Evolutionary conservation across 202 grass and related monocot species (phyloP), one percentile per base, ranked within the genome.

Genomic region (Elaeis oleifera): DNA sequence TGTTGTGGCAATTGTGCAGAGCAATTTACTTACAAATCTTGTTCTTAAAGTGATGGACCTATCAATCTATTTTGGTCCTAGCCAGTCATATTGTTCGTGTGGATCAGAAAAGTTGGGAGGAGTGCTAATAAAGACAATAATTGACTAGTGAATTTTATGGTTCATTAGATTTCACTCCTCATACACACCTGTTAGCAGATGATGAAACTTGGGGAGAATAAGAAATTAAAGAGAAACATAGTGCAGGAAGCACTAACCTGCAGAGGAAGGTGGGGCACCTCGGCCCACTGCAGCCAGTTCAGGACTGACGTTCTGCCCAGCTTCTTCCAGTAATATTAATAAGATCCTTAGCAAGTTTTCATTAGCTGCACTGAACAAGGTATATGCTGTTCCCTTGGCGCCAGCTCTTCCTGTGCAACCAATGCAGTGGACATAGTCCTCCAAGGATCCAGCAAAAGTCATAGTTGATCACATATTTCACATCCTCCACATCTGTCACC

Each of bases 401-500:
- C 53, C 53, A 54, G 53, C 53, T 54, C 53, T 54, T n/a, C 53
- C 53, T 0, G 53, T 54, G 18, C 53, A 7, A 54, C 53, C 53
- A 22, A 54, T 54, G 53, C 53, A 5, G 20, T 54, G 53, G 20
- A 54, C 53, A 54, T 19, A 54, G 75, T 92, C 94, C 69, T 99
- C 94, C 20, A 99, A 76, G 3, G 94, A 99, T 23, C 94, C 77
- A 22, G 85, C 77, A 62, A 62, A 99, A 99, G 52, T 99, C 94
- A 66, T 99, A 92, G 75, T 99, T 99, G 80, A 92, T 83, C 25
- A 99, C 94, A 78, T 87, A 99, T 69, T 94, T 99, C 61, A 94
- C 85, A 84, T 99, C 88, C 53, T 99, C 94, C 50, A 92, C 85
- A 77, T 99, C 88, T 94, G 65, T 82, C 23, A 55, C 22, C 67